These are phyloP conservation scores for Arthroderma sp. DNA, from an alignment of 2,329 filamentous ascomycete genomes.

Conservation along the genomic window DNA sequence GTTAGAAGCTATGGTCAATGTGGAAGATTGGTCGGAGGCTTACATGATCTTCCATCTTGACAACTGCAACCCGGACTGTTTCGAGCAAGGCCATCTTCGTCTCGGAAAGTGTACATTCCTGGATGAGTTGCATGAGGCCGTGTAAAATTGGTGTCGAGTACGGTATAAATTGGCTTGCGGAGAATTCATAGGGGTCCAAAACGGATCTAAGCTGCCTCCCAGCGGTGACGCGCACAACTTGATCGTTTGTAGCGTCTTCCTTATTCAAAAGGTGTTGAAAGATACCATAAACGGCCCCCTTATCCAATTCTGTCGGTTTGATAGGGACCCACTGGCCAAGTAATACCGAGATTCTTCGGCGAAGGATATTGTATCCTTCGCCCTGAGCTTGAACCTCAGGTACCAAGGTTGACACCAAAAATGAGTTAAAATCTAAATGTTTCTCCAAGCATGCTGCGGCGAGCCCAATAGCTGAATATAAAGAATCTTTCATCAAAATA, in stretches of 20 bases:
- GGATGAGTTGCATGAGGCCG: conserved; percentile 62
- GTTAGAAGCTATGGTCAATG: conserved; percentile 62
- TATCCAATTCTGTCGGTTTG: conserved; percentile 54
- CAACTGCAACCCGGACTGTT: conserved; percentile 68
- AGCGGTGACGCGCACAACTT: conserved; percentile 83
- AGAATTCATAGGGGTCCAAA: conserved; percentile 75
- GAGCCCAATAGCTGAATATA: conserved; percentile 86
- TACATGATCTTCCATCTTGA: conserved; percentile 64
- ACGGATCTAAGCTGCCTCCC: conserved; percentile 70
- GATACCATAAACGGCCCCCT: conserved; percentile 70
- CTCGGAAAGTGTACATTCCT: conserved; percentile 68
- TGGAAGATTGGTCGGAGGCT: conserved; percentile 34
- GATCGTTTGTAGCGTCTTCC: conserved; percentile 67
- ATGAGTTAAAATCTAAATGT: conserved; percentile 68
- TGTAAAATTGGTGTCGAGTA: conserved; percentile 62
- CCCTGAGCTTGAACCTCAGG: conserved; percentile 60
- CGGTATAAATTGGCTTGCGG: conserved; percentile 57
- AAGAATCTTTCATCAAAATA: conserved; percentile 77
- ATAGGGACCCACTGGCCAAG: conserved; percentile 82
- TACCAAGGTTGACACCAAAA: conserved; percentile 62
- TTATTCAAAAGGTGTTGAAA: conserved; percentile 75
- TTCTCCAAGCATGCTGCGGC: conserved; percentile 63
- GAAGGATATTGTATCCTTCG: conserved; percentile 63
- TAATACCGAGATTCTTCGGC: conserved; percentile 76
- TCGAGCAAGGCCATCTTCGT: conserved; percentile 83